phyloP scores from a whole-genome alignment of 1,284 basidiomycete species.

The Laetiporus sulphureus region DNA sequence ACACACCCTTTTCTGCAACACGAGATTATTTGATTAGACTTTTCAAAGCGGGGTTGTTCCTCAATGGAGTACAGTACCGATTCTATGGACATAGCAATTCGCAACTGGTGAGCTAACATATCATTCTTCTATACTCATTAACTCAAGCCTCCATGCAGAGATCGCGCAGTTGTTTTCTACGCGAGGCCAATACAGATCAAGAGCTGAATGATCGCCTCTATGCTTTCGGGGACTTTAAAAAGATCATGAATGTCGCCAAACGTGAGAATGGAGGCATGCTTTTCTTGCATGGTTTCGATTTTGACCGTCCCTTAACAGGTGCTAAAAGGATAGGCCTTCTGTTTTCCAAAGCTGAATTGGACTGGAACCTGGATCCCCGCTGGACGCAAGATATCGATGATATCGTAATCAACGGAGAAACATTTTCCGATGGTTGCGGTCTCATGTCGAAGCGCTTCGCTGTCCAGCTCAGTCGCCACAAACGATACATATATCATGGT shows the following conservation, averaged over 20 bases:
- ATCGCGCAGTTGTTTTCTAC: constrained; percentile 54
- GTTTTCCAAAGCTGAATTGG: constrained; percentile 56
- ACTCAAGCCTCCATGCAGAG: constrained; percentile 29
- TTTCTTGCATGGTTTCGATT: neutral
- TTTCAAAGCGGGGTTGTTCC: constrained; percentile 44
- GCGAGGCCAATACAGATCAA: constrained; percentile 42
- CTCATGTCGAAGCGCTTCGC: constrained; percentile 49
- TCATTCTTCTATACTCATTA: neutral
- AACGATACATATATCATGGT: constrained; percentile 47
- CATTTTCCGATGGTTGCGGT: constrained; percentile 64
- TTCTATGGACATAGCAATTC: constrained; percentile 68
- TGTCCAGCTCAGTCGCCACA: constrained; percentile 42
- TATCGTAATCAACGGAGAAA: constrained; percentile 46
- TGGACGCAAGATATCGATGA: constrained; percentile 50
- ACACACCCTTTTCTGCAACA: constrained; percentile 35
- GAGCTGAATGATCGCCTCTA: constrained; percentile 53
- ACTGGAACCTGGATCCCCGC: constrained; percentile 44
- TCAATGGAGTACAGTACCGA: constrained; percentile 54
- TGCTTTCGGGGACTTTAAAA: constrained; percentile 45
- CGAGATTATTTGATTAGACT: constrained; percentile 51
- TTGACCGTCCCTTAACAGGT: constrained; percentile 28
- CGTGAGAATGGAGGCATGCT: constrained; percentile 30
- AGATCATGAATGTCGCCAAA: constrained; percentile 58
- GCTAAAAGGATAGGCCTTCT: constrained; percentile 61
- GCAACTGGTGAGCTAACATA: constrained; percentile 40